Evolutionary conservation across 2,329 filamentous ascomycete genomes (phyloP), one percentile per base, ranked within the genome.

Genomic region (Colletotrichum tofieldiae): DNA sequence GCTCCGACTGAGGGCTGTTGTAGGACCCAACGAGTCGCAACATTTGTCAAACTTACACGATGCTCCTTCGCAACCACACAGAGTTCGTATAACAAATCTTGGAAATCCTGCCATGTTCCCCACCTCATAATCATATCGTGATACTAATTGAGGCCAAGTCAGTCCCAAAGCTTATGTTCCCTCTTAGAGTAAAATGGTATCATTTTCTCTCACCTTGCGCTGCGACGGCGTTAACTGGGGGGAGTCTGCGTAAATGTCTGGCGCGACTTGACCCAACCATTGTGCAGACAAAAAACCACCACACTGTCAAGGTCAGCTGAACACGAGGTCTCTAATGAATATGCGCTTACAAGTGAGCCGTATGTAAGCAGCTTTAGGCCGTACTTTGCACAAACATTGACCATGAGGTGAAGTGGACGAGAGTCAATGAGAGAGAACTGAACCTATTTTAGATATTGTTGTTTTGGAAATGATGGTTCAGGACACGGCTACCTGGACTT

Each of bases 341-440:
- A 12, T 47, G n/a, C 11, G 35, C 65, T 39, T 54, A 67, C 65
- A 16, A 67, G 16, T 3, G 56, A 67, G 35, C 56, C 65, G 47
- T 63, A 67, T 0, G 65, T 67, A 37, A 67, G 29, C 1, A 67
- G 47, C 26, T 63, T 67, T 8, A 63, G 5, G 0, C 47, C 47
- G n/a, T 67, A 67, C 39, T n/a, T 63, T 11, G 58, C 37, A 37
- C 65, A 67, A 4, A 63, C 65, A 26, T 37, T 26, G 23, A 37
- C 56, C 56, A 67, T 67, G 20, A 63, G 7, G n/a, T 67, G 65
- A 43, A 67, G 26, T 14, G 65, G 65, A 16, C 65, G 58, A 35
- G 65, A 60, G 8, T 67, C 56, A 18, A 67, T 47, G n/a, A 67
- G 18, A 32, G 65, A 67, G 32, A 67, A 67, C 65, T 67, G 4